These are phyloP conservation scores for Erythrophleum fordii DNA, from an alignment of 306 rosid species.

Conservation along the genomic window DNA sequence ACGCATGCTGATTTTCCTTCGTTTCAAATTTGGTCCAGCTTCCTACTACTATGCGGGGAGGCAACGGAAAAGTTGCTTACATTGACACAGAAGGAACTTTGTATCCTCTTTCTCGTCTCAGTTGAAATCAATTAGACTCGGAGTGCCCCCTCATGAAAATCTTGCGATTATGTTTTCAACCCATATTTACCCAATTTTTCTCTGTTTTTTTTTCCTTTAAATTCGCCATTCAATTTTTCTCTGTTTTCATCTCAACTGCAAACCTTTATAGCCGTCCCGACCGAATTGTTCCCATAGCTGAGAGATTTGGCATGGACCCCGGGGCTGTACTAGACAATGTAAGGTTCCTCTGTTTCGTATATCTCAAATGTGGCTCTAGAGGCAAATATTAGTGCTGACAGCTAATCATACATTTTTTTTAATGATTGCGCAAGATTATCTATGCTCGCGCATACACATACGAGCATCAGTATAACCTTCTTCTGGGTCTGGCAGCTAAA, in stretches of 20 bases:
- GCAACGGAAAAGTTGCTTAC: conserved; percentile 97
- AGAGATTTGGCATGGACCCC: conserved; percentile 97
- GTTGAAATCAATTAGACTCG: not conserved
- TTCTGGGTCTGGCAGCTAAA: conserved; percentile 93
- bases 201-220: not conserved
- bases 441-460: conserved; percentile 98
- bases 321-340: conserved; percentile 96
- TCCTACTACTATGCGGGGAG: conserved; percentile 88
- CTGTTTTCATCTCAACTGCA: conserved; percentile 43
- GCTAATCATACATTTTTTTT: conserved; percentile 29
- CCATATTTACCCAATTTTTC: conserved; percentile 11
- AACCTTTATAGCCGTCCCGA: conserved; percentile 81
- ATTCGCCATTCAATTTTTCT: conserved; percentile 4
- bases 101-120: conserved; percentile 56
- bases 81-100: conserved; percentile 98
- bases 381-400: conserved; percentile 37
- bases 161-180: conserved; percentile 24
- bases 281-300: conserved; percentile 88
- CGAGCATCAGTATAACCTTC: conserved; percentile 90
- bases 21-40: conserved; percentile 55
- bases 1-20: conserved; percentile 15
- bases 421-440: conserved; percentile 65
- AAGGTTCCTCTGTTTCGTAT: conserved; percentile 37
- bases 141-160: not conserved
- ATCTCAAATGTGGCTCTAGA: conserved; percentile 13